phyloP scores from a whole-genome alignment of 2,329 filamentous ascomycete species.

The Exophiala phaeomuriformis region DNA sequence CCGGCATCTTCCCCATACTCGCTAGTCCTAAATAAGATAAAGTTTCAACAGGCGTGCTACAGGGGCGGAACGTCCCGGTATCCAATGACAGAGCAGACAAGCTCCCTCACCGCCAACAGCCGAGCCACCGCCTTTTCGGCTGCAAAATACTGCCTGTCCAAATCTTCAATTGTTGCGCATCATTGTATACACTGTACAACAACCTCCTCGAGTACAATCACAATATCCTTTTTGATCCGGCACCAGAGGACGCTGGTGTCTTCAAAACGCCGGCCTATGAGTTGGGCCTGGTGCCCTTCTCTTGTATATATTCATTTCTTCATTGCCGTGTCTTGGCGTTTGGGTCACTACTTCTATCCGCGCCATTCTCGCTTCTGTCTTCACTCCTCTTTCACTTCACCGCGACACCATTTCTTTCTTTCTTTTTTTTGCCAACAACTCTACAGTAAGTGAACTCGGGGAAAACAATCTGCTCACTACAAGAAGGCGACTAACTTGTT shows the following conservation, averaged over 20 bases:
- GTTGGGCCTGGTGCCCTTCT: background rate
- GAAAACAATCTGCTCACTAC: background rate
- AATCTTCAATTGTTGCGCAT: background rate
- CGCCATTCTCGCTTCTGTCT: background rate
- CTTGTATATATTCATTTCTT: too few species aligned
- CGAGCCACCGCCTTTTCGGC: conserved; percentile 3
- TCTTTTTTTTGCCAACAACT: background rate
- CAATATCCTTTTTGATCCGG: background rate
- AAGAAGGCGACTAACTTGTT: conserved; percentile 5
- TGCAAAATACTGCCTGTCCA: conserved; percentile 11
- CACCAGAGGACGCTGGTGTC: background rate
- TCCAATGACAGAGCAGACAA: background rate
- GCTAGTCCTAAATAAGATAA: background rate
- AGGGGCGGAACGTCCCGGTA: background rate
- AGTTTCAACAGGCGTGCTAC: background rate
- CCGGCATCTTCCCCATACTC: background rate
- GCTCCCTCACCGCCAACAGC: conserved; percentile 7
- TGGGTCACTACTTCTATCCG: too few species aligned
- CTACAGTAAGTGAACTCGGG: background rate
- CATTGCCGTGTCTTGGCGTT: too few species aligned
- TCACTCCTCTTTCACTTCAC: background rate
- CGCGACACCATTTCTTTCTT: background rate
- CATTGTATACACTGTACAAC: background rate
- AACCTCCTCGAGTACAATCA: too few species aligned
- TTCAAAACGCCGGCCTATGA: background rate